Evolutionary conservation across 352 stramenopile species (phyloP).

Genomic region (Elongisporangium undulatum): DNA sequence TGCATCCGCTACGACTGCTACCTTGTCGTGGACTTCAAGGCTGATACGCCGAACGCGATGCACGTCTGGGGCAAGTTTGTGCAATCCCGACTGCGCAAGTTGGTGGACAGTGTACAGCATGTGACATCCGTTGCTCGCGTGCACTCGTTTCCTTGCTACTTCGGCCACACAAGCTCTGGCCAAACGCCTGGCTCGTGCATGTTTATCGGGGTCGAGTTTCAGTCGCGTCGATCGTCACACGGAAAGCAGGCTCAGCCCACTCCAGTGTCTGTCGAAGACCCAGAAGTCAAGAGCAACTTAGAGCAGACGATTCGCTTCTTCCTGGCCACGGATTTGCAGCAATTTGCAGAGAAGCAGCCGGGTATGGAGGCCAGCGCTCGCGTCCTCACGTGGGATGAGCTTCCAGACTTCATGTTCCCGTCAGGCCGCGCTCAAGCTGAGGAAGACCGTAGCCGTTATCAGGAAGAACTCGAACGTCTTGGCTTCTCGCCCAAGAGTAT

Average conservation of each 20-base stretch:
- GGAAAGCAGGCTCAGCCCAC: slow-evolving; percentile 12
- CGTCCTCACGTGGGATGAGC: slow-evolving; percentile 52
- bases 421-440: slow-evolving; percentile 35
- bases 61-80: slow-evolving; percentile 83
- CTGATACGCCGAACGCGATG: slow-evolving; percentile 55
- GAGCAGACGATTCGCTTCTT: slow-evolving; percentile 83
- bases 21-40: slow-evolving; percentile 65
- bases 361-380: slow-evolving; percentile 57
- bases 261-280: slow-evolving; percentile 40
- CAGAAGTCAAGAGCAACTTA: slow-evolving; percentile 62
- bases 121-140: slow-evolving; percentile 50
- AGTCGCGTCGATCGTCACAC: slow-evolving; percentile 27
- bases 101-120: slow-evolving; percentile 73
- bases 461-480: slow-evolving; percentile 53
- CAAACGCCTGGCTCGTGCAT: slow-evolving; percentile 58
- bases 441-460: slow-evolving; percentile 54
- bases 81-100: slow-evolving; percentile 70
- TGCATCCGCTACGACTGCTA: slow-evolving; percentile 84
- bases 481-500: slow-evolving; percentile 45
- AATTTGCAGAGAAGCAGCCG: slow-evolving; percentile 67
- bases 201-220: slow-evolving; percentile 82
- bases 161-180: slow-evolving; percentile 36
- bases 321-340: slow-evolving; percentile 77
- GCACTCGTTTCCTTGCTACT: slow-evolving; percentile 68
- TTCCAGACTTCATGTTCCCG: slow-evolving; percentile 72